These are phyloP conservation scores for Alternaria novae-zelandiae DNA, from an alignment of 2,329 filamentous ascomycete genomes.

Conservation along the genomic window DNA sequence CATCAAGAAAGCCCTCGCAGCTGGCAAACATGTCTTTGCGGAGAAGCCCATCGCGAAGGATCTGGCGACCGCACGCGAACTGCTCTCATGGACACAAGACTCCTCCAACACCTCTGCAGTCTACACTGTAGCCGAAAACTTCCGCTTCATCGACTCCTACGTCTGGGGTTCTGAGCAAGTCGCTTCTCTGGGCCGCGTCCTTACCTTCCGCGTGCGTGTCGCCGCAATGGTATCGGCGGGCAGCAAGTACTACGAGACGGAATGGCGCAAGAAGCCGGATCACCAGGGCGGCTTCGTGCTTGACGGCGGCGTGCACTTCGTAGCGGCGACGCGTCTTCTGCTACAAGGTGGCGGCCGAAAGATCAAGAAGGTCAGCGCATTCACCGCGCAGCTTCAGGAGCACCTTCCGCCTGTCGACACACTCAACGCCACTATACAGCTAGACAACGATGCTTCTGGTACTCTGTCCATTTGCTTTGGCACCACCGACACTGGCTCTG, in stretches of 20 bases:
- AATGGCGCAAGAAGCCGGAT: slow-evolving; percentile 71
- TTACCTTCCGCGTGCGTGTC: slow-evolving; percentile 60
- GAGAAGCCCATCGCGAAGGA: slow-evolving; percentile 74
- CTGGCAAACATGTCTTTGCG: slow-evolving; percentile 72
- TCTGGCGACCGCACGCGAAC: slow-evolving; percentile 57
- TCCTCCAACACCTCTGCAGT: slow-evolving; percentile 51
- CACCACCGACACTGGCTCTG: slow-evolving; percentile 60
- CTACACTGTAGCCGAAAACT: slow-evolving; percentile 71
- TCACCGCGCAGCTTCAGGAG: slow-evolving; percentile 61
- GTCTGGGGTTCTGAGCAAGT: slow-evolving; percentile 59
- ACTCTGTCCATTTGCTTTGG: slow-evolving; percentile 66
- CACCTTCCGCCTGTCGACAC: slow-evolving; percentile 72
- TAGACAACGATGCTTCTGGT: slow-evolving; percentile 62
- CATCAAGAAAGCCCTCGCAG: slow-evolving; percentile 65
- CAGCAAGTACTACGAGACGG: slow-evolving; percentile 63
- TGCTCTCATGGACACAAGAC: slow-evolving; percentile 55
- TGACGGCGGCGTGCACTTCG: slow-evolving; percentile 76
- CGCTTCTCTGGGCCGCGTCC: slow-evolving; percentile 60
- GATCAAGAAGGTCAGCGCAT: slow-evolving; percentile 59
- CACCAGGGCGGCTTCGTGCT: slow-evolving; percentile 80
- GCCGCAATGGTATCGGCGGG: slow-evolving; percentile 55
- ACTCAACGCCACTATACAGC: slow-evolving; percentile 64
- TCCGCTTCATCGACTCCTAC: slow-evolving; percentile 67
- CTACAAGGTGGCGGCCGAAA: slow-evolving; percentile 55
- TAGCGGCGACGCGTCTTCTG: slow-evolving; percentile 67